Evolutionary conservation across 108 stramenopile genomes (phyloP).

Genomic region (Chaetoceros tenuissimus): DNA sequence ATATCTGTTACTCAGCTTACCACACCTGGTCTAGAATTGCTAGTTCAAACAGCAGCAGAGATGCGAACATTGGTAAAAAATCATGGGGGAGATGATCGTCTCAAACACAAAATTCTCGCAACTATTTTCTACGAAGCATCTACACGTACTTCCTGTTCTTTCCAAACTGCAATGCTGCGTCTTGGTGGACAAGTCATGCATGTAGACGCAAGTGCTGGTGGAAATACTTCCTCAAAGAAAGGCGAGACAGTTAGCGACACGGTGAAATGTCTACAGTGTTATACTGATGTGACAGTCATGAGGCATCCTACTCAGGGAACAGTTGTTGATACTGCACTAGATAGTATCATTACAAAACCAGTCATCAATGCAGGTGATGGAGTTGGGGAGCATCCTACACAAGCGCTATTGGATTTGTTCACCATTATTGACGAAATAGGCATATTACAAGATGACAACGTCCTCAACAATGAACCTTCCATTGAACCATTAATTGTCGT

Average conservation of each 20-base stretch:
- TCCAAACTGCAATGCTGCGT: constrained; percentile 91
- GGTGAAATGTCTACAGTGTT: constrained; percentile 81
- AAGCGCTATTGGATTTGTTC: constrained; percentile 94
- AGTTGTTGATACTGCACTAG: constrained; percentile 20
- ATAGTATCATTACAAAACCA: constrained; percentile 43
- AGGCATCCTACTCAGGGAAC: constrained; percentile 82
- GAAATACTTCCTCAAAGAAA: constrained; percentile 85
- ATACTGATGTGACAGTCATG: constrained; percentile 86
- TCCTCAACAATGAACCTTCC: constrained; percentile 22
- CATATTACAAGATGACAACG: constrained; percentile 1
- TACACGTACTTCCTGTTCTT: constrained; percentile 91
- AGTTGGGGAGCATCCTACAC: constrained; percentile 96
- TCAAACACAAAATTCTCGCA: constrained; percentile 46
- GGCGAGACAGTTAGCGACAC: constrained; percentile 94
- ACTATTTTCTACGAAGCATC: constrained; percentile 94
- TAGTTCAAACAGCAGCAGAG: constrained; percentile 22
- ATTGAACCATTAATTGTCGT: constrained; percentile 38
- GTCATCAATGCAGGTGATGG: constrained; percentile 98
- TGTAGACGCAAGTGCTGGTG: constrained; percentile 53
- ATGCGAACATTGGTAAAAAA: constrained; percentile 32
- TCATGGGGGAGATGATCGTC: constrained; percentile 26
- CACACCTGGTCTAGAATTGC: constrained; percentile 25
- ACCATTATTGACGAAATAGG: constrained; percentile 83
- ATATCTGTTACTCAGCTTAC: constrained; percentile 42
- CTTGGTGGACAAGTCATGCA: constrained; percentile 83